Evolutionary conservation across 495 filamentous ascomycete species (phyloP).

Genomic region (Parathielavia appendiculata): DNA sequence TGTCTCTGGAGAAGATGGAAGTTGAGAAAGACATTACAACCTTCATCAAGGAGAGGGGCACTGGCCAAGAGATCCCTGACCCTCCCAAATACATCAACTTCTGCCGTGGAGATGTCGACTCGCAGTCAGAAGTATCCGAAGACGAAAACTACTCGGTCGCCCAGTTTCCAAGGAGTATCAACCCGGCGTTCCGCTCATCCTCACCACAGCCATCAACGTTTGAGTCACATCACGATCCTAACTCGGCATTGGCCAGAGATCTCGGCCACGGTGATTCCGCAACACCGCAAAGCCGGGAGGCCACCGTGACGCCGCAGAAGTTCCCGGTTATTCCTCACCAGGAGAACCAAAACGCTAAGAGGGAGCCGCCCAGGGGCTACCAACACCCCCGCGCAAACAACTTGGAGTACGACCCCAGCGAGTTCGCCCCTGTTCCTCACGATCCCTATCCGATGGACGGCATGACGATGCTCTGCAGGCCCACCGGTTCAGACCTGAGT

Average conservation of each 20-base stretch:
- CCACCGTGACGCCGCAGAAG: constrained; percentile 52
- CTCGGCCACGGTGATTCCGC: constrained; percentile 50
- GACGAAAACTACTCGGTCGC: constrained; percentile 86
- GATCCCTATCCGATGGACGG: constrained; percentile 94
- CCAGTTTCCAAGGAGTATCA: constrained; percentile 91
- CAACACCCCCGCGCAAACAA: constrained; percentile 28
- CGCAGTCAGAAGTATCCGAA: constrained; percentile 74
- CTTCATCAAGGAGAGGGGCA: constrained; percentile 88
- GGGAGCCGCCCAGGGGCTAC: constrained; percentile 18
- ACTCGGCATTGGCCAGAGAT: constrained; percentile 60
- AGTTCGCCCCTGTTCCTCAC: constrained; percentile 70
- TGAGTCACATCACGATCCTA: constrained; percentile 82
- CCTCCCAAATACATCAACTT: constrained; percentile 98
- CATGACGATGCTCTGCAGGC: constrained; percentile 98
- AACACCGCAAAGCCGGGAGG: constrained; percentile 49
- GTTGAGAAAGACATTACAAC: constrained; percentile 88
- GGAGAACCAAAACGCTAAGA: constrained; percentile 16
- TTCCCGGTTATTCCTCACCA: constrained; percentile 19
- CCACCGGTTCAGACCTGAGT: constrained; percentile 77
- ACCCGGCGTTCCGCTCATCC: constrained; percentile 88
- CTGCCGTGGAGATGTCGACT: constrained; percentile 83
- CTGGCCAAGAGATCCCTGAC: constrained; percentile 93
- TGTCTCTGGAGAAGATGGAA: constrained; percentile 90
- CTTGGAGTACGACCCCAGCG: constrained; percentile 50
- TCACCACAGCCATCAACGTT: constrained; percentile 76